These are phyloP conservation scores for Candida sp. DNA, from an alignment of 1,139 yeast species.

Conservation along the genomic window DNA sequence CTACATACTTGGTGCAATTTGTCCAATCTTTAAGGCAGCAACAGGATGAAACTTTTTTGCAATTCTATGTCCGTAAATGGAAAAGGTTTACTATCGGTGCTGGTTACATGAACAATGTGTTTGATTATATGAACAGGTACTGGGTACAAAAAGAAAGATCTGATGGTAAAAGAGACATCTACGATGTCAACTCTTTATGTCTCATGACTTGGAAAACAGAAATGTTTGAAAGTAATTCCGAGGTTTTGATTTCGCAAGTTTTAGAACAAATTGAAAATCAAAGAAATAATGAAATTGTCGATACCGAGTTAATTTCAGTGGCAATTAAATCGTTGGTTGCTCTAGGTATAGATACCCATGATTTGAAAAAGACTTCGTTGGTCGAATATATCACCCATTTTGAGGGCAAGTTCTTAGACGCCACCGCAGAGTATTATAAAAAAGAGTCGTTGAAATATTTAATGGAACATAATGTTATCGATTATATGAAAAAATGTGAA, in stretches of 20 bases:
- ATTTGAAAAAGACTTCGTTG: constrained; percentile 79
- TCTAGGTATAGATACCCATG: constrained; percentile 75
- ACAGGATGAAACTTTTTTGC: constrained; percentile 67
- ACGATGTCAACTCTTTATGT: constrained; percentile 87
- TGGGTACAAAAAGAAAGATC: constrained; percentile 98
- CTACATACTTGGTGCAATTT: constrained; percentile 61
- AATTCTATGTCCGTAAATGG: constrained; percentile 88
- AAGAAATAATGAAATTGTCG: constrained; percentile 75
- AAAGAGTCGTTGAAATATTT: constrained; percentile 69
- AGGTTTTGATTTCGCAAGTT: constrained; percentile 63
- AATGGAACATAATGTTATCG: constrained; percentile 76
- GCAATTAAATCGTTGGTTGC: constrained; percentile 84
- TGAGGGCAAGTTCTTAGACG: constrained; percentile 71
- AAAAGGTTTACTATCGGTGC: constrained; percentile 89
- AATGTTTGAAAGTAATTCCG: constrained; percentile 68
- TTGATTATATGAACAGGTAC: constrained; percentile 93
- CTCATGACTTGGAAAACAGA: constrained; percentile 85
- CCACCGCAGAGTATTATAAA: constrained; percentile 70
- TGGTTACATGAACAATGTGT: constrained; percentile 86
- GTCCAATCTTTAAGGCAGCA: constrained; percentile 48
- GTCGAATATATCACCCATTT: constrained; percentile 78
- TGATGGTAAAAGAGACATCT: constrained; percentile 89
- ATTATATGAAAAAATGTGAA: constrained; percentile 86
- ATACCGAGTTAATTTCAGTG: constrained; percentile 62
- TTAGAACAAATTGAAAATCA: constrained; percentile 73